Evolutionary conservation across 2,329 filamentous ascomycete genomes (phyloP).

Genomic region (Colletotrichum spaethianum): DNA sequence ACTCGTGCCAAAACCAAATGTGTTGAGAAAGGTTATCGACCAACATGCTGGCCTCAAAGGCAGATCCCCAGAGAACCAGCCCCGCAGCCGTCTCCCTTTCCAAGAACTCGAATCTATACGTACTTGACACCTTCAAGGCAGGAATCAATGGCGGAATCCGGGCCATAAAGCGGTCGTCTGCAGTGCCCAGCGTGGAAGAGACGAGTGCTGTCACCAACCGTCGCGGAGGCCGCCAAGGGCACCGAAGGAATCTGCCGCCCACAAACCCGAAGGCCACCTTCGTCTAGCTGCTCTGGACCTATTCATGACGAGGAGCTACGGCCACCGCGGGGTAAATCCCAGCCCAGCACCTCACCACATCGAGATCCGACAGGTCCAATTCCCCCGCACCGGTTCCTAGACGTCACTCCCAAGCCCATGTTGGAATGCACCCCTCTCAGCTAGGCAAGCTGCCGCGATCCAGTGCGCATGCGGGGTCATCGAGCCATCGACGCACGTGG

Average conservation of each 20-base stretch:
- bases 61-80: background rate
- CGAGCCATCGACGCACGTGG: constrained; percentile 15
- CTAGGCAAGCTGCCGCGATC: background rate
- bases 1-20: background rate
- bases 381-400: background rate
- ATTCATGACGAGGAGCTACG: background rate
- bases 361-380: background rate
- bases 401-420: background rate
- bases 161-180: too few relatives aligned
- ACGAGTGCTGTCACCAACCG: background rate
- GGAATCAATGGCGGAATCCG: background rate
- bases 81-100: background rate
- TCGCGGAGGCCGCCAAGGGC: background rate
- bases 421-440: background rate
- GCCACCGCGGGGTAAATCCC: background rate
- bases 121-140: background rate
- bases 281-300: background rate
- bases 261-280: background rate
- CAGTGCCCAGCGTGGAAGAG: background rate
- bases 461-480: background rate
- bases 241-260: background rate
- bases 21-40: background rate
- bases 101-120: background rate
- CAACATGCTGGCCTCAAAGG: background rate
- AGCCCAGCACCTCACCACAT: background rate